Base-by-base conservation (phyloP, 2,329 filamentous ascomycete genomes). In the Trichoderma pleuroti region DNA sequence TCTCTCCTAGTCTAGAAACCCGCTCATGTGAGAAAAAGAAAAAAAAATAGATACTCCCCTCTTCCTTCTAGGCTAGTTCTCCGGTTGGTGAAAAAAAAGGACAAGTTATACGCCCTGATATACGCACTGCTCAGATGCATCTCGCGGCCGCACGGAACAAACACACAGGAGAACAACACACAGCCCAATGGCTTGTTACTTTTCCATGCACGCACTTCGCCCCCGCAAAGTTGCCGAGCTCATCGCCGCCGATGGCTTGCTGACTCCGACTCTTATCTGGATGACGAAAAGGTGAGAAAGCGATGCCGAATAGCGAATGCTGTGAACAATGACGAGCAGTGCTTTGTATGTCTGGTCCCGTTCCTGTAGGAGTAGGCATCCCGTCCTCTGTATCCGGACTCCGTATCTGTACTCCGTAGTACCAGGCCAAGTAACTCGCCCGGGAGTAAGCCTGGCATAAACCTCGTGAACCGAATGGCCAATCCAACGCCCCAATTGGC, bases 161-260 rank as follows among this genome's bases (percentile, higher is more conserved):
- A 39, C 62, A 39, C 28, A 18, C 39, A 42, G 16, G 36, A 39
- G 36, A 39, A 39, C 14, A 39, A 39, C 36, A 34, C 36, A 28
- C 65, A 68, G 57, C 57, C 54, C 65, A 28, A 67, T 34, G 28
- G 28, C 39, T 7, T 46, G 26, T 39, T 59, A 7, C 26, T 42
- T 42, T 49, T 60, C 56, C 28, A 68, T 68, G 65, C 65, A 68
- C 65, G 56, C 56, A 68, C 65, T 68, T 68, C 54, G 36, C 52
- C 56, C 65, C 65, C 65, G 54, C 54, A 60, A 46, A 68, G 36
- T 60, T 49, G 65, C 65, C 65, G 65, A 68, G 54, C 26, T 52
- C 65, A 26, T 68, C 65, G 39, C 65, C 65, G 65, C 39, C 65
- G 36, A 39, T 39, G 63, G n/a, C 28, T 42, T 56, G 34, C 54